Evolutionary conservation across 176 grass and related monocot genomes (phyloP), one percentile per base, ranked within the genome.

Genomic region (Paspalum vaginatum): DNA sequence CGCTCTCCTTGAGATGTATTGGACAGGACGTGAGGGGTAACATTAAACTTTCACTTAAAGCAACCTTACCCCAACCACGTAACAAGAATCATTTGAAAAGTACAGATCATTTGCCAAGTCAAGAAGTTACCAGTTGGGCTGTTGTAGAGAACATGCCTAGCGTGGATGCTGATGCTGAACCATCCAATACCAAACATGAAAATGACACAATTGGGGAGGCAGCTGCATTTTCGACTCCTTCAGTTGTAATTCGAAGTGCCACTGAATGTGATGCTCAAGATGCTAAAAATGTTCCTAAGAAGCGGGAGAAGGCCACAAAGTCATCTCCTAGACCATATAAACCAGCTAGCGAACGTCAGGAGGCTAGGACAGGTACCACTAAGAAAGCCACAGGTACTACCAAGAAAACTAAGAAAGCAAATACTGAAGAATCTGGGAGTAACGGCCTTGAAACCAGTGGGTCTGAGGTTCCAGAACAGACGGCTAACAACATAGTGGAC

Each of bases 11-110:
- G 68, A 86, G 86, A 87, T 98, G 92, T 80, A 98, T 95, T 68
- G 92, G 88, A 72, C 90, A 88, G 82, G 96, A 98, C 45, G 75
- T 95, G 50, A 93, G 92, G 80, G 96, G 96, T 85, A 95, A 98
- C 72, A 83, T 98, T 81, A 98, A 89, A 74, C 82, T 98, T 22
- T 98, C 96, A 32, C 93, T 95, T 66, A 98, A 98, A 79, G 88
- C 96, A 51, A 89, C 79, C 25, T 69, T 91, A 52, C 88, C 92
- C n/a, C 66, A 44, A 63, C 20, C 32, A 18, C 43, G 66, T 42
- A 76, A 68, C 14, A 92, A 92, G 74, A 84, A 88, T n/a, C n/a
- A n/a, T 59, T 56, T 61, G 42, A 51, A 50, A 64, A 83, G 20
- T 65, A 51, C 75, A 17, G 75, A 32, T 65, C 55, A 71, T 87